These are phyloP conservation scores for Elaphomyces granulatus DNA, from an alignment of 495 filamentous ascomycete genomes.

Conservation along the genomic window DNA sequence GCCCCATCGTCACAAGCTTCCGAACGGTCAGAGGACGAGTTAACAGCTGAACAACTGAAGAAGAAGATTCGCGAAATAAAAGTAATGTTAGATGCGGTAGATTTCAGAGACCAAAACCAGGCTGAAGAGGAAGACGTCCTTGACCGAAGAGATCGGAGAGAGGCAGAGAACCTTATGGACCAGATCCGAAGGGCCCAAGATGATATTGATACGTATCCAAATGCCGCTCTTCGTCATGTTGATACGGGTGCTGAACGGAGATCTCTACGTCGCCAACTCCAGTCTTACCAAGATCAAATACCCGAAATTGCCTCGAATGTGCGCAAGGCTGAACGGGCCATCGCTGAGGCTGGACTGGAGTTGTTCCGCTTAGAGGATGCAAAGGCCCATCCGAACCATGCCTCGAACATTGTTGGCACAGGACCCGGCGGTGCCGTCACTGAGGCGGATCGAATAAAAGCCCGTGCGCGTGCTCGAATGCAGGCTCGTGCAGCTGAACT, in stretches of 20 bases:
- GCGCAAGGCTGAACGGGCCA: constrained; percentile 75
- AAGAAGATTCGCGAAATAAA: constrained; percentile 95
- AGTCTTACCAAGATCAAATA: constrained; percentile 74
- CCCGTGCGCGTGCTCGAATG: constrained; percentile 94
- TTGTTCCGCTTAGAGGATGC: constrained; percentile 88
- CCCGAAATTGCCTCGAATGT: constrained; percentile 88
- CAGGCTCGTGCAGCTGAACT: constrained; percentile 89
- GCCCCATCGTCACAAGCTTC: constrained; percentile 59
- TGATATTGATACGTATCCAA: constrained; percentile 86
- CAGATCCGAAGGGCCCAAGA: constrained; percentile 90
- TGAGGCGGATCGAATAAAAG: constrained; percentile 87
- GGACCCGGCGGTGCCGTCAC: constrained; percentile 86
- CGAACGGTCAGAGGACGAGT: constrained; percentile 55
- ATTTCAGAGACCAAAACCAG: constrained; percentile 85
- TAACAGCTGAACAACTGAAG: constrained; percentile 70
- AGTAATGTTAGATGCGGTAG: constrained; percentile 90
- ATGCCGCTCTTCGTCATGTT: constrained; percentile 52
- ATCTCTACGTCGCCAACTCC: constrained; percentile 73
- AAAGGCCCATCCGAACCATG: constrained; percentile 74
- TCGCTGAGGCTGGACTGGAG: constrained; percentile 86
- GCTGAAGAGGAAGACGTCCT: constrained; percentile 85
- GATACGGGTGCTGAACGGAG: constrained; percentile 81
- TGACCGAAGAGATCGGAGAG: constrained; percentile 78
- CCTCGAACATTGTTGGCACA: constrained; percentile 76
- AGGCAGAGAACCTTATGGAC: constrained; percentile 87